Evolutionary conservation across 768 basidiomycete genomes (phyloP).

Genomic region (Suillus placidus): DNA sequence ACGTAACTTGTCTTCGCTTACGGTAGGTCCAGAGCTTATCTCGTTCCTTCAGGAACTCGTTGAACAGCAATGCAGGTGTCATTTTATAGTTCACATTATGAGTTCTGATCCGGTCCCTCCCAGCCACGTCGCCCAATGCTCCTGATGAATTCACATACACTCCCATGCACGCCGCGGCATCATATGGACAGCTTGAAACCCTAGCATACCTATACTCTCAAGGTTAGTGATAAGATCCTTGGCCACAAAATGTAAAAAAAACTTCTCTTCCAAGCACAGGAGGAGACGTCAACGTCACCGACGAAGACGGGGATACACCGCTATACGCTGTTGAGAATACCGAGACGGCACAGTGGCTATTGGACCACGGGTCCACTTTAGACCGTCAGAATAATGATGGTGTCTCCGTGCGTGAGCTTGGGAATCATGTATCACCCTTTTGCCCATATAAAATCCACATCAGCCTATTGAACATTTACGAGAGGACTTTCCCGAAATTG

Average conservation of each 20-base stretch:
- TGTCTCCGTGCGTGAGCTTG: slow-evolving; percentile 59
- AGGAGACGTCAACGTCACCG: slow-evolving; percentile 84
- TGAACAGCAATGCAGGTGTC: slow-evolving; percentile 55
- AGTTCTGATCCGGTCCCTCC: slow-evolving; percentile 36
- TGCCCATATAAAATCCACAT: slow-evolving; percentile 9
- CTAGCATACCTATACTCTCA: slow-evolving; percentile 76
- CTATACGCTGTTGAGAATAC: slow-evolving; percentile 87
- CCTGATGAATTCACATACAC: slow-evolving; percentile 79
- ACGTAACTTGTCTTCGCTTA: slow-evolving; percentile 22
- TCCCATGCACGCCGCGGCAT: slow-evolving; percentile 94
- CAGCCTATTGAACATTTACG: slow-evolving; percentile 72
- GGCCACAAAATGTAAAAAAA: neutral
- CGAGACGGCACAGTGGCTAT: slow-evolving; percentile 74
- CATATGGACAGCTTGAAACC: slow-evolving; percentile 79
- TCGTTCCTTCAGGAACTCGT: slow-evolving; percentile 52
- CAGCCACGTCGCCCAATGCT: slow-evolving; percentile 68
- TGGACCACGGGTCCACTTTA: slow-evolving; percentile 74
- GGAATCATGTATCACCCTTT: slow-evolving; percentile 15
- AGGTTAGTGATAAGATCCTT: slow-evolving; percentile 43
- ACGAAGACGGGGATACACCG: slow-evolving; percentile 90
- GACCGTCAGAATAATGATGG: slow-evolving; percentile 70
- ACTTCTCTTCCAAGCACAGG: slow-evolving; percentile 44
- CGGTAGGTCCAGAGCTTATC: slow-evolving; percentile 9
- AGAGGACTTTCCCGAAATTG: slow-evolving; percentile 72
- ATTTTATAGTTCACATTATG: slow-evolving; percentile 24